These are phyloP conservation scores for Bathelium albidoporum DNA, from an alignment of 495 filamentous ascomycete species.

Conservation along the genomic window DNA sequence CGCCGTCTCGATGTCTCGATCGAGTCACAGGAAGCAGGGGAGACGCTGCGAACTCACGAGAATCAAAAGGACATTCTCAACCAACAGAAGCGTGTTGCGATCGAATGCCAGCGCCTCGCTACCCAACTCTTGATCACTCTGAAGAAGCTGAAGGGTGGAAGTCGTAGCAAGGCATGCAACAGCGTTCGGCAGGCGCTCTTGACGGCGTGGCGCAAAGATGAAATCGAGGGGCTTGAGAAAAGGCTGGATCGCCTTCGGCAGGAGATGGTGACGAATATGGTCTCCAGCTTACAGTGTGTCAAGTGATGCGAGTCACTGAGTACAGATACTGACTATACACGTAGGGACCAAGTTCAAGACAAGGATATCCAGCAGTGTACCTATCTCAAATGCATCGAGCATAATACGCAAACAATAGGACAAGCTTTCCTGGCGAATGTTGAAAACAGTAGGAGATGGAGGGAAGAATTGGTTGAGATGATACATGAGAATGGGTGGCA, in stretches of 20 bases:
- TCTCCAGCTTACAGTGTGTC: neutral
- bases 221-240: neutral
- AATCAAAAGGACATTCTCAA: neutral
- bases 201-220: neutral
- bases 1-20: neutral
- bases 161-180: neutral
- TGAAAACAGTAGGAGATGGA: neutral
- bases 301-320: neutral
- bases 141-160: neutral
- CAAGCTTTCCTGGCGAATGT: neutral
- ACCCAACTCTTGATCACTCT: neutral
- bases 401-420: neutral
- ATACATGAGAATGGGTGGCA: neutral
- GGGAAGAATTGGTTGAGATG: neutral
- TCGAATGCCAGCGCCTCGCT: neutral
- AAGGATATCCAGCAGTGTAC: neutral
- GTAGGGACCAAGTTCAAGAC: neutral
- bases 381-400: neutral
- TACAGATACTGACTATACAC: neutral
- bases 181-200: neutral
- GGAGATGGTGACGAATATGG: neutral
- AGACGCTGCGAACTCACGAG: neutral
- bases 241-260: neutral
- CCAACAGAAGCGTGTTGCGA: neutral
- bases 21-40: neutral